Evolutionary conservation across 192 early-diverging fungal species (phyloP), one percentile per base, ranked within the genome.

Genomic region (Dissophora globulifera): DNA sequence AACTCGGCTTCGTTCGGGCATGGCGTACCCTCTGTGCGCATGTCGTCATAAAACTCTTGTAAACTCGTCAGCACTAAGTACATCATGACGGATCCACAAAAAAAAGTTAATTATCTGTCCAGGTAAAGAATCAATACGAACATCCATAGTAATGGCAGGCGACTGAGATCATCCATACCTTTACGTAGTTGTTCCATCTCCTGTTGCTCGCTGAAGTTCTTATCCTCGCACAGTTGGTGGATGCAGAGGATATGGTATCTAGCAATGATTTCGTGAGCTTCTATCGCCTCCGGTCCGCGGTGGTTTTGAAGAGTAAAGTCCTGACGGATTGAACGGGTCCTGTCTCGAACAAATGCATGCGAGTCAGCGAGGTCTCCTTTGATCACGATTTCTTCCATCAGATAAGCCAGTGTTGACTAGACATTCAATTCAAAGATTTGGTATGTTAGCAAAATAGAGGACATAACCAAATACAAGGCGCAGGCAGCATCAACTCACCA

Each of bases 171-270:
- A 29, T 25, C 3, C 68, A n/a, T 84, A 91, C 91, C 92, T 83
- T 96, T 97, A 22, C 88, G 67, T 56, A 96, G 84, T 76, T 96
- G 94, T 72, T 98, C 94, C 78, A 85, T 88, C 62, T 97, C 96
- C 61, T 93, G 93, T 57, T 93, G 90, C 51, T 89, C 81, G 31
- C 83, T 89, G 53, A 95, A 91, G 12, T 72, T 85, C 60, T 88
- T 85, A 30, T 82, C 56, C 19, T 88, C 91, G 65, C 89, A 92
- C 33, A 96, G 82, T 23, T 87, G 67, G 52, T 94, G 91, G 13
- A 91, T 74, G 41, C 89, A 90, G 9, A 94, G 55, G 26, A 96
- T 93, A 62, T 95, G 93, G 58, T 91, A 98, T 2, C 96, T 83
- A 17, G 95, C 94, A 52, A 96, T 95, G 6, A 87, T 80, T 63